Conservation (phyloP, 768 basidiomycete genomes). For the Termitomyces eurrhizus region DNA sequence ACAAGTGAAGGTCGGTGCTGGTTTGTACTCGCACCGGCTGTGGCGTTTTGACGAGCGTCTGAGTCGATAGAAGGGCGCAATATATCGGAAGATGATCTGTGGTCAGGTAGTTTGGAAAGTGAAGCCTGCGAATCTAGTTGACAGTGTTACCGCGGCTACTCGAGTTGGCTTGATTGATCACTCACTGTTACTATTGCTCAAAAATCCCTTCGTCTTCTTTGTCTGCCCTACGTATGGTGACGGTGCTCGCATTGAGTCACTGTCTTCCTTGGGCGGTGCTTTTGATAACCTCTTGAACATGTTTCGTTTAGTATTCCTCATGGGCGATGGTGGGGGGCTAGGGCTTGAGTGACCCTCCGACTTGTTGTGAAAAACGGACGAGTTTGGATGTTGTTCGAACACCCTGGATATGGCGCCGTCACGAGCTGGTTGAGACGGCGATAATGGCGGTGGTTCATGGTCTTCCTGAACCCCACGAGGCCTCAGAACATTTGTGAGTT, state of each 20-base stretch:
- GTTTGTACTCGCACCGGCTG: slow-evolving; percentile 15
- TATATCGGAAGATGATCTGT: slow-evolving; percentile 31
- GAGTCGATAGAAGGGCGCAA: slow-evolving; percentile 20
- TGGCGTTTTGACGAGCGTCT: slow-evolving; percentile 3
- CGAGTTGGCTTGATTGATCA: slow-evolving; percentile 2
- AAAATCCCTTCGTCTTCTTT: slow-evolving; percentile 51
- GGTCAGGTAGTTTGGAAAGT: slow-evolving; percentile 18
- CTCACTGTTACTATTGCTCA: slow-evolving; percentile 34
- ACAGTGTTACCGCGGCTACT: background rate
- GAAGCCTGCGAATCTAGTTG: slow-evolving; percentile 30
- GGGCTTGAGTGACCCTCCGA: slow-evolving; percentile 27
- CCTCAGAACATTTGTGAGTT: slow-evolving; percentile 54
- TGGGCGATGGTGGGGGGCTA: slow-evolving; percentile 48
- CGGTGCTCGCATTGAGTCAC: slow-evolving; percentile 30
- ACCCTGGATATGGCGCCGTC: slow-evolving; percentile 47
- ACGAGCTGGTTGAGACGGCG: slow-evolving; percentile 17
- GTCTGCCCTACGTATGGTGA: slow-evolving; percentile 36
- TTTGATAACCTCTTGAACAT: slow-evolving; percentile 57
- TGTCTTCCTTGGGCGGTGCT: slow-evolving; percentile 35
- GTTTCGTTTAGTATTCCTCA: slow-evolving; percentile 38
- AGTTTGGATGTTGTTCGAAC: slow-evolving; percentile 58
- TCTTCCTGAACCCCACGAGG: slow-evolving; percentile 29
- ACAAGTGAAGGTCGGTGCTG: slow-evolving; percentile 36
- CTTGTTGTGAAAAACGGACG: slow-evolving; percentile 50
- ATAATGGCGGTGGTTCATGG: slow-evolving; percentile 16